These are phyloP conservation scores for Diaporthe helianthi DNA, from an alignment of 2,329 filamentous ascomycete genomes.

Conservation along the genomic window DNA sequence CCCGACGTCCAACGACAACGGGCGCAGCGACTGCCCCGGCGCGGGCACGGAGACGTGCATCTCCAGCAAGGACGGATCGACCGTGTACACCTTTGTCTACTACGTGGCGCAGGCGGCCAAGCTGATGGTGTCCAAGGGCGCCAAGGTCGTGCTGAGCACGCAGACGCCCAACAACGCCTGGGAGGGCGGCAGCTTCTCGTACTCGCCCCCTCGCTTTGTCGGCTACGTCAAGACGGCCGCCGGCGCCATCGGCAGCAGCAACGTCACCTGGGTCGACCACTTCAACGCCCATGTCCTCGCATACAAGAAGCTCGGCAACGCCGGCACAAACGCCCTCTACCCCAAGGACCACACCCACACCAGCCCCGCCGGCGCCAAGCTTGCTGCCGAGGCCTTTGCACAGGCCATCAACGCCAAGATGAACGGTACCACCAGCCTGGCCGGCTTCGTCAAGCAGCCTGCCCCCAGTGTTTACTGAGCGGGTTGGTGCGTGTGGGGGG, in stretches of 20 bases:
- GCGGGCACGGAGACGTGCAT: conserved; percentile 58
- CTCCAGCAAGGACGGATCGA: conserved; percentile 43
- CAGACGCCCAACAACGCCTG: conserved; percentile 69
- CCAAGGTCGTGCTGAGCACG: conserved; percentile 63
- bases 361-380: conserved; percentile 58
- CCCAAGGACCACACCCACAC: conserved; percentile 69
- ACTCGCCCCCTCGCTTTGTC: conserved; percentile 60
- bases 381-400: conserved; percentile 63
- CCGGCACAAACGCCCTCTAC: conserved; percentile 57
- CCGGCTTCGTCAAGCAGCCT: conserved; percentile 37
- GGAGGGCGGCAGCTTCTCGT: conserved; percentile 59
- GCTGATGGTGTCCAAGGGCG: conserved; percentile 58
- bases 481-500: too few species aligned
- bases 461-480: conserved; percentile 38
- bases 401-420: conserved; percentile 49
- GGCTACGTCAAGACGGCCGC: conserved; percentile 52
- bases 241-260: conserved; percentile 48
- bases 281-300: conserved; percentile 59
- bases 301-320: conserved; percentile 55
- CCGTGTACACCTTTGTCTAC: conserved; percentile 43
- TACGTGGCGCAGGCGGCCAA: conserved; percentile 41
- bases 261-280: conserved; percentile 64
- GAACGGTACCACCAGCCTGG: conserved; percentile 42
- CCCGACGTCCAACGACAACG: conserved; percentile 61
- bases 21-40: conserved; percentile 63